phyloP scores from a whole-genome alignment of 2,329 filamentous ascomycete genomes.

The Colletotrichum higginsianum region DNA sequence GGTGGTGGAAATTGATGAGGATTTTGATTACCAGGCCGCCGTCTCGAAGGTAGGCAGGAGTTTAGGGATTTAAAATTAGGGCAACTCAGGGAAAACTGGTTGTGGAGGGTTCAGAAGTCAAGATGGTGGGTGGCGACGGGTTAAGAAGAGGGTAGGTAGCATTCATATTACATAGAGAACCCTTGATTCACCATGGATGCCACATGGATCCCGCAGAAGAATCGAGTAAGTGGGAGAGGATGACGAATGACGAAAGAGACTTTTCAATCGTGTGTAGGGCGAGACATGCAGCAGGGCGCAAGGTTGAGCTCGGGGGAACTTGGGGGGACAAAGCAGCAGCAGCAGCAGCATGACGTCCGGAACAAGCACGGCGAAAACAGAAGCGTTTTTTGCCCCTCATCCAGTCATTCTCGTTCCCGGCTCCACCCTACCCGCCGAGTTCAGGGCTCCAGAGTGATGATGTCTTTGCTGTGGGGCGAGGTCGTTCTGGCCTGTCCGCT shows the following conservation, averaged over 20 bases:
- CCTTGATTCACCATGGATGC: slow-evolving; percentile 29
- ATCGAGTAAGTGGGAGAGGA: slow-evolving; percentile 14
- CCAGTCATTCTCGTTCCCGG: slow-evolving; percentile 5
- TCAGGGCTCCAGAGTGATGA: slow-evolving; percentile 40
- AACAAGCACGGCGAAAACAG: slow-evolving; percentile 9
- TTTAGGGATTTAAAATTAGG: slow-evolving; percentile 36
- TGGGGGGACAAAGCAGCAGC: slow-evolving; percentile 18
- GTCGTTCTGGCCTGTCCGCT: slow-evolving; percentile 30
- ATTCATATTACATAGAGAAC: slow-evolving; percentile 24
- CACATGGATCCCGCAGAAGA: slow-evolving; percentile 18
- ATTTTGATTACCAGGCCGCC: slow-evolving; percentile 4
- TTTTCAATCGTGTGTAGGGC: slow-evolving; percentile 37
- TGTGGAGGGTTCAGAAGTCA: slow-evolving; percentile 27
- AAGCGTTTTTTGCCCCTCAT: slow-evolving; percentile 20
- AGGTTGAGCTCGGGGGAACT: slow-evolving; percentile 20
- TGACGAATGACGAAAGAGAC: slow-evolving; percentile 42
- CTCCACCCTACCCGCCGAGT: slow-evolving; percentile 23
- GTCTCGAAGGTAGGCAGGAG: slow-evolving; percentile 28
- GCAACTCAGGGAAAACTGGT: slow-evolving; percentile 25
- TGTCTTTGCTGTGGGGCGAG: slow-evolving; percentile 37
- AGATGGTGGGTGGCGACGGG: slow-evolving; percentile 31
- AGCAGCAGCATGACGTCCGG: background rate
- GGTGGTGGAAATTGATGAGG: background rate
- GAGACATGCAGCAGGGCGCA: slow-evolving; percentile 30
- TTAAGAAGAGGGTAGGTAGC: slow-evolving; percentile 28